Evolutionary conservation across 306 rosid genomes (phyloP).

Genomic region (Prunus fruticosa): DNA sequence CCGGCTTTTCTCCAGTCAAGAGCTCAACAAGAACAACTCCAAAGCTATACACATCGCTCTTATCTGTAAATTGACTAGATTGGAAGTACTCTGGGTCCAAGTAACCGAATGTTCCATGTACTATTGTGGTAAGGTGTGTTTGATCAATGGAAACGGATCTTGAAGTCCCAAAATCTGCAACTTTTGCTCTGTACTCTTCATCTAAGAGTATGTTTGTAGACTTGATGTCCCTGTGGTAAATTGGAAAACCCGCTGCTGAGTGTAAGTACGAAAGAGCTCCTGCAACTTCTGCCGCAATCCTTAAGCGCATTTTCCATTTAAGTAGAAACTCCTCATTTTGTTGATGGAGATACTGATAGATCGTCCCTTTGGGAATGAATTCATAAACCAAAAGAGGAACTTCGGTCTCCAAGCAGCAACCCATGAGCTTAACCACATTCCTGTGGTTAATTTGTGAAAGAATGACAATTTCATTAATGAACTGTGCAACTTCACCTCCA

Average conservation of each 20-base stretch:
- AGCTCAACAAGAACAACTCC: constrained; percentile 28
- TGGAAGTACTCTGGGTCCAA: constrained; percentile 29
- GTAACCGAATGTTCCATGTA: constrained; percentile 28
- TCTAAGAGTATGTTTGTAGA: constrained; percentile 25
- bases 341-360: constrained; percentile 6
- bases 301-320: not conserved
- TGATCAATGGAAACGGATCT: constrained; percentile 21
- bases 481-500: not conserved
- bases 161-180: constrained; percentile 32
- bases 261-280: constrained; percentile 20
- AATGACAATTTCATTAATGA: constrained; percentile 18
- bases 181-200: constrained; percentile 23
- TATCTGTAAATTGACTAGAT: constrained; percentile 22
- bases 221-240: constrained; percentile 28
- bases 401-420: constrained; percentile 17
- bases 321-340: not conserved
- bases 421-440: constrained; percentile 8
- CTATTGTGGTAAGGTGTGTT: constrained; percentile 23
- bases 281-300: not conserved
- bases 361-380: constrained; percentile 9
- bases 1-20: constrained; percentile 18
- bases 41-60: constrained; percentile 28
- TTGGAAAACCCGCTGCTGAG: constrained; percentile 14
- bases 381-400: constrained; percentile 20
- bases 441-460: constrained; percentile 18